Base-by-base conservation (phyloP, 225 moss, liverwort and hornwort species). In the Polytrichum formosum region DNA sequence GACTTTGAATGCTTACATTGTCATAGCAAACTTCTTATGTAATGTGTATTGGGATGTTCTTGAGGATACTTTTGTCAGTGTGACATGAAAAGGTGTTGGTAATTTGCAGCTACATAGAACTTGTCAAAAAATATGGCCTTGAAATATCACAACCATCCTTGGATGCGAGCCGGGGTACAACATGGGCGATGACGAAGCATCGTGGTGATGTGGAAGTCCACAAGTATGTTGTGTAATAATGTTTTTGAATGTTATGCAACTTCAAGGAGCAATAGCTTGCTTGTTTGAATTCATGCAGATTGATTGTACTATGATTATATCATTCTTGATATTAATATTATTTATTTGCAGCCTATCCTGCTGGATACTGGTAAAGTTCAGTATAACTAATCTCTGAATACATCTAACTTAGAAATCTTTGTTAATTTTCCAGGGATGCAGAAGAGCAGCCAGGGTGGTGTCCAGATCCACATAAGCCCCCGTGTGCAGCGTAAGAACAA, bases 141-240 rank as follows among this genome's bases (percentile, higher is more conserved):
- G 98, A 98, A 72, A 80, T 98, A 74, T 98, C 98, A 28, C 98
- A 98, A 67, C 98, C 98, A 68, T 95, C 91, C 16, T 75, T 98
- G 75, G 98, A 98, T 74, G 80, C 82, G 27, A 77, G 75, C 55
- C 86, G 81, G 59, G 94, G 94, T 71, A 78, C 91, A 35, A 98
- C 98, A 72, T 98, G 98, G 98, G 90, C 92, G 70, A 98, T 98
- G 98, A 98, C 98, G 33, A 91, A 87, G 69, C 91, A 92, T 73
- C 88, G 92, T 71, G 94, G 92, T 82, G 91, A 91, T n/a, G 91
- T 86, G 65, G 94, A 98, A 76, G 98, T 98, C 79, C 98, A 98
- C 87, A 98, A 91, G 98, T 98, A 84, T 62, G 97, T 76, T 16
- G 46, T 16, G 46, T 13, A 13, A 46, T 3, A 46, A 13, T 16